phyloP scores from a whole-genome alignment of 805 yeast genomes.

The Kluyveromyces lactis region DNA sequence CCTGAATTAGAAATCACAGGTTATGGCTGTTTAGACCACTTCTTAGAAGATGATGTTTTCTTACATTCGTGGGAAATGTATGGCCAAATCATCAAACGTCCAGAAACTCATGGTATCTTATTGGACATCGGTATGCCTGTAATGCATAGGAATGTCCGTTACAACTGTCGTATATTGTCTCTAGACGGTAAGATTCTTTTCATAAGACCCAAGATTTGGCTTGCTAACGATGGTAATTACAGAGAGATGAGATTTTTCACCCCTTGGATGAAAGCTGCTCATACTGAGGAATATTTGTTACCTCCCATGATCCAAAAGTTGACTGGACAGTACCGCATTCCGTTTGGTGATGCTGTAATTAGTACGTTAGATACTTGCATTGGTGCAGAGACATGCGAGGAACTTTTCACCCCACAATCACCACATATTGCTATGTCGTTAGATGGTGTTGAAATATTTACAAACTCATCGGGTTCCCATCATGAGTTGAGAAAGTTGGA shows the following conservation, averaged over 20 bases:
- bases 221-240: slow-evolving; percentile 97
- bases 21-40: slow-evolving; percentile 92
- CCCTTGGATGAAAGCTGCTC: slow-evolving; percentile 80
- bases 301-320: slow-evolving; percentile 62
- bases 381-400: slow-evolving; percentile 99
- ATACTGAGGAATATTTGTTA: slow-evolving; percentile 62
- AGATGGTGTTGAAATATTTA: slow-evolving; percentile 95
- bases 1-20: slow-evolving; percentile 95
- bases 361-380: slow-evolving; percentile 78
- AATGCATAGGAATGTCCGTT: slow-evolving; percentile 76
- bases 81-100: slow-evolving; percentile 58
- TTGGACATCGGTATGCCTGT: slow-evolving; percentile 95
- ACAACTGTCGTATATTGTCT: slow-evolving; percentile 84
- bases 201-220: slow-evolving; percentile 85
- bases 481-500: slow-evolving; percentile 89
- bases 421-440: slow-evolving; percentile 89
- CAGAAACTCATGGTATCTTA: slow-evolving; percentile 66
- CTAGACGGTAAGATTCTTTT: slow-evolving; percentile 70
- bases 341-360: slow-evolving; percentile 86
- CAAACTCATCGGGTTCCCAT: slow-evolving; percentile 96
- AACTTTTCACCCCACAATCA: slow-evolving; percentile 89
- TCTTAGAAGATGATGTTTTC: slow-evolving; percentile 79
- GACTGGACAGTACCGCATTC: slow-evolving; percentile 60
- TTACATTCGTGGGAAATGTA: slow-evolving; percentile 94
- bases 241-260: slow-evolving; percentile 96